phyloP scores from a whole-genome alignment of 257 asterid genomes.

The Solanum paucissectum region DNA sequence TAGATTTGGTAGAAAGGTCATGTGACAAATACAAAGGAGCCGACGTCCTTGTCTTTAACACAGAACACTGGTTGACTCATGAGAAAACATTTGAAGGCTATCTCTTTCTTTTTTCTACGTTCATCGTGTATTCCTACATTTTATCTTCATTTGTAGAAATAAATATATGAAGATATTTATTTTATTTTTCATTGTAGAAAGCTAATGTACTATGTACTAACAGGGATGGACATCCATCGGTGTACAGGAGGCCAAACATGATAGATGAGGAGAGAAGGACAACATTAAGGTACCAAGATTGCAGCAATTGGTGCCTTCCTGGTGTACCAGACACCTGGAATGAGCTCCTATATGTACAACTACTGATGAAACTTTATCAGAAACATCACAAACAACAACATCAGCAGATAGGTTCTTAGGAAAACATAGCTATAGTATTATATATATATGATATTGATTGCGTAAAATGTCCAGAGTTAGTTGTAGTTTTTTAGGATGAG shows the following conservation, averaged over 20 bases:
- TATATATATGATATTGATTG: not conserved
- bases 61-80: too few species aligned
- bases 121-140: too few species aligned
- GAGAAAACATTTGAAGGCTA: too few species aligned
- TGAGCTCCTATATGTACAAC: conserved; percentile 55
- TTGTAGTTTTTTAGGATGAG: not conserved
- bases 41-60: too few species aligned
- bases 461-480: not conserved
- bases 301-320: conserved; percentile 93
- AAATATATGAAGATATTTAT: too few species aligned
- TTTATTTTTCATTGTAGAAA: too few species aligned
- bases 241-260: conserved; percentile 50
- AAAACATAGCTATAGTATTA: not conserved
- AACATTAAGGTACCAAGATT: conserved; percentile 40
- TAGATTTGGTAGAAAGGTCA: too few species aligned
- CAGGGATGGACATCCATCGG: conserved; percentile 80
- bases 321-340: conserved; percentile 86
- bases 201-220: too few species aligned
- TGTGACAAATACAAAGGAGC: too few species aligned
- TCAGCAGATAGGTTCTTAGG: not conserved
- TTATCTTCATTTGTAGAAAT: too few species aligned
- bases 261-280: conserved; percentile 21
- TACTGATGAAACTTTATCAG: conserved; percentile 20
- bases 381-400: not conserved
- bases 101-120: too few species aligned